phyloP scores from a whole-genome alignment of 2,329 filamentous ascomycete species.

The Monilinia fructigena region DNA sequence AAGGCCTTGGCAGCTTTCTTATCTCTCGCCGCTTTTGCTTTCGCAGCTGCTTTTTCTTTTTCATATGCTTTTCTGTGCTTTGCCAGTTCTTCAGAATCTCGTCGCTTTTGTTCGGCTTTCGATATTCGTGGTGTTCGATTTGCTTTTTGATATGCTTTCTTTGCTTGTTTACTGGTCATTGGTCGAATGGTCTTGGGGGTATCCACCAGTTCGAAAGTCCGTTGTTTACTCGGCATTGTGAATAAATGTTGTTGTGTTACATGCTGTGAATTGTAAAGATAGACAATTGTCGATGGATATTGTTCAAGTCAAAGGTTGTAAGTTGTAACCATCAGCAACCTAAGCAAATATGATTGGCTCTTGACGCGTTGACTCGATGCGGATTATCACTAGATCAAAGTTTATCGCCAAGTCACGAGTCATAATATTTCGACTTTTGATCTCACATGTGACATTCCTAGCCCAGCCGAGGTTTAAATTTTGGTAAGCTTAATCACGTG shows the following conservation, averaged over 20 bases:
- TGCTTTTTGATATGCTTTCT: constrained; percentile 47
- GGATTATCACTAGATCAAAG: neutral
- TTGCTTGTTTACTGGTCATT: constrained; percentile 52
- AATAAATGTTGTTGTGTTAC: neutral
- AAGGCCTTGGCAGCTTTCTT: constrained; percentile 56
- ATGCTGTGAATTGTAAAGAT: neutral
- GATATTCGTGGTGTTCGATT: constrained; percentile 46
- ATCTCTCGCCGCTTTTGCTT: constrained; percentile 52
- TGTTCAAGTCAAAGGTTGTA: neutral
- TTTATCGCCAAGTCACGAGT: neutral
- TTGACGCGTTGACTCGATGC: constrained; percentile 2
- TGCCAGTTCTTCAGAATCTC: constrained; percentile 44
- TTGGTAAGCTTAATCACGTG: too few species aligned
- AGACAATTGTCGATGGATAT: neutral
- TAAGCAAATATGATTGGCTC: neutral
- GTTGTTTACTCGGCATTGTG: constrained; percentile 10
- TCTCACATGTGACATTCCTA: too few species aligned
- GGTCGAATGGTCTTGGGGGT: constrained; percentile 39
- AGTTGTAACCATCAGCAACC: neutral
- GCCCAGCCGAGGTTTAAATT: too few species aligned
- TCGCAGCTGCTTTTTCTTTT: constrained; percentile 51
- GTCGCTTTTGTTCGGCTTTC: constrained; percentile 41
- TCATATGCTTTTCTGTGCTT: constrained; percentile 53
- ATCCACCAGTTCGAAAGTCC: constrained; percentile 45
- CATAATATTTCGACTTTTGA: too few species aligned